Evolutionary conservation across 1,284 basidiomycete genomes (phyloP).

Genomic region (Ceratobasidium sp.): DNA sequence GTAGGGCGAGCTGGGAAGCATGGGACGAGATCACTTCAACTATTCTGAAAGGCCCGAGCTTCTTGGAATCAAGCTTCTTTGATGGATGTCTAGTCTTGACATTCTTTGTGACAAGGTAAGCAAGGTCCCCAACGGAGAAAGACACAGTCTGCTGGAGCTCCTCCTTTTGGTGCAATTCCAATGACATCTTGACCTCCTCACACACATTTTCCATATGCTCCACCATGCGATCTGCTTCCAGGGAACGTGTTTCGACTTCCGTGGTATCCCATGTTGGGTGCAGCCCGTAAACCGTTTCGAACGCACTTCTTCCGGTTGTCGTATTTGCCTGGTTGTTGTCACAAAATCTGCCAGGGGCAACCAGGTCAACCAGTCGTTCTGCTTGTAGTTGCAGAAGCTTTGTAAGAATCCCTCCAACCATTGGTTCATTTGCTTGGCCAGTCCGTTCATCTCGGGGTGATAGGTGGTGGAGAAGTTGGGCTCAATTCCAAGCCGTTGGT

Average conservation of each 20-base stretch:
- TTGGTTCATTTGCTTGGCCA: constrained; percentile 56
- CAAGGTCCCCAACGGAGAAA: constrained; percentile 49
- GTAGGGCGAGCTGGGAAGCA: constrained; percentile 25
- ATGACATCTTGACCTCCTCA: neutral
- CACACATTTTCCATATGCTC: neutral
- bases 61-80: constrained; percentile 51
- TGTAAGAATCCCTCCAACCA: constrained; percentile 52
- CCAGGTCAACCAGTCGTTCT: constrained; percentile 50
- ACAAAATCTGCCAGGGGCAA: constrained; percentile 50
- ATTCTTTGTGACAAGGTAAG: constrained; percentile 49
- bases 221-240: neutral
- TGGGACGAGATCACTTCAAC: constrained; percentile 21
- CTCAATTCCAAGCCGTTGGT: constrained; percentile 42
- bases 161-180: constrained; percentile 15
- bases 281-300: constrained; percentile 51
- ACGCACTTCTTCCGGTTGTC: constrained; percentile 50
- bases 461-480: constrained; percentile 53
- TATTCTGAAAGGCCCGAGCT: constrained; percentile 51
- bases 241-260: neutral
- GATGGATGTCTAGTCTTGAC: constrained; percentile 50
- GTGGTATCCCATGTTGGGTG: constrained; percentile 47
- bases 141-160: constrained; percentile 1
- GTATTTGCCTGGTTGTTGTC: constrained; percentile 45
- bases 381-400: constrained; percentile 46
- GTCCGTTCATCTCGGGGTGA: constrained; percentile 57